Percentiles rank a stretch among this genome's conserved stretches.
phyloP scores from a whole-genome alignment of 257 asterid genomes.

The Perilla frutescens region DNA sequence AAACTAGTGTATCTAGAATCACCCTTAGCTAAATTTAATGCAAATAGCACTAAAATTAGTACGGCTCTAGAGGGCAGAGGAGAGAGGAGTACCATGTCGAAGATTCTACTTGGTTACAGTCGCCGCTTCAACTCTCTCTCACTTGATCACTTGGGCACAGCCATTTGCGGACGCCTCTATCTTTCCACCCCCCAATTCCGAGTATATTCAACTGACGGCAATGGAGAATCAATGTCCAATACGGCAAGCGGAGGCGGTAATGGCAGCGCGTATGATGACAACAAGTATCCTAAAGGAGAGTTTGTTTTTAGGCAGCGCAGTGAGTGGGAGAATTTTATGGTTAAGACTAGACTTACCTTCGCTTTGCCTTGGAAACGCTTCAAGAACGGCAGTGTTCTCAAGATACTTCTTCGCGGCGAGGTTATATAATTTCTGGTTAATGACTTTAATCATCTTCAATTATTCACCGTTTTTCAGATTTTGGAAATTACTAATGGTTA shows the following conservation, averaged over 20 bases:
- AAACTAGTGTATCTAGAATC: too few species aligned
- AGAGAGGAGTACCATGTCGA: constrained; percentile 30
- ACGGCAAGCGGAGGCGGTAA: constrained; percentile 11
- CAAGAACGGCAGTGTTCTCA: constrained; percentile 63
- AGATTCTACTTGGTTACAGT: constrained; percentile 25
- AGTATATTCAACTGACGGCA: constrained; percentile 41
- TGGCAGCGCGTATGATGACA: constrained; percentile 36
- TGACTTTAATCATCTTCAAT: neutral
- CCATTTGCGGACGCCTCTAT: constrained; percentile 9
- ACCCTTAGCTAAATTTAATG: too few species aligned
- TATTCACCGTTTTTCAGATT: constrained; percentile 7
- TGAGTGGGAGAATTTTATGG: constrained; percentile 56
- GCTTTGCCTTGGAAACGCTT: constrained; percentile 79
- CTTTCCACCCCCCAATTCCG: constrained; percentile 10
- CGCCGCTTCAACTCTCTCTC: constrained; percentile 34
- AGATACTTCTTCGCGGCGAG: constrained; percentile 66
- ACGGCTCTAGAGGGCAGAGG: too few species aligned
- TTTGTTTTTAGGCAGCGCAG: constrained; percentile 52
- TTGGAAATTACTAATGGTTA: neutral
- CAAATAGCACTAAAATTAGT: too few species aligned
- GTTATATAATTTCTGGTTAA: constrained; percentile 30
- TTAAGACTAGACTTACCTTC: constrained; percentile 59
- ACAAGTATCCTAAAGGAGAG: constrained; percentile 67
- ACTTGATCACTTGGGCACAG: constrained; percentile 6
- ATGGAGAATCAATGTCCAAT: constrained; percentile 28